Evolutionary conservation across 371 early-diverging fungal genomes (phyloP).

Genomic region (Synchytrium microbalum): DNA sequence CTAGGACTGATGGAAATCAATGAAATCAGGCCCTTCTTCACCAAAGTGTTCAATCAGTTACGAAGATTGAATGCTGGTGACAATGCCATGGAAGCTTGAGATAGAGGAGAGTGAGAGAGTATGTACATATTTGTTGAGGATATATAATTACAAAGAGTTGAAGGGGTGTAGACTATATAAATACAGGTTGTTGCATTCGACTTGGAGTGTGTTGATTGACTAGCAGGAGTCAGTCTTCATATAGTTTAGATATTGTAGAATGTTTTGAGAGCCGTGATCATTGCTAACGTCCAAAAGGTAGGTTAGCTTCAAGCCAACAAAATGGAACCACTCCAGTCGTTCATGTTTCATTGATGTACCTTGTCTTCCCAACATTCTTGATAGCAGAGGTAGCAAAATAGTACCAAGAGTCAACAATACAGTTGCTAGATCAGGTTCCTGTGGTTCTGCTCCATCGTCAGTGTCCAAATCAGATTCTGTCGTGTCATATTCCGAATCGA

Average conservation of each 20-base stretch:
- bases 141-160: not conserved
- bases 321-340: not conserved
- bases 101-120: too few species aligned
- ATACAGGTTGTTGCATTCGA: not conserved
- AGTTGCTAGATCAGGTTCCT: not conserved
- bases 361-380: constrained; percentile 4
- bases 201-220: too few species aligned
- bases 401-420: not conserved
- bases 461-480: not conserved
- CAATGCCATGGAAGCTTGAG: too few species aligned
- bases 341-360: not conserved
- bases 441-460: not conserved
- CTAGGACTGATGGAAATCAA: constrained; percentile 79
- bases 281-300: not conserved
- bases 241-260: too few species aligned
- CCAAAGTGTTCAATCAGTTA: constrained; percentile 64
- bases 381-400: not conserved
- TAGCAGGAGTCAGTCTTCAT: too few species aligned
- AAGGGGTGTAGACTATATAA: not conserved
- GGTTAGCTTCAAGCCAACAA: not conserved
- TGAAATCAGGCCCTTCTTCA: constrained; percentile 79
- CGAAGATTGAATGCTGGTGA: constrained; percentile 24
- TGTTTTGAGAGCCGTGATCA: not conserved
- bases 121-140: not conserved
- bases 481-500: not conserved